These are phyloP conservation scores for Syncephalastrum racemosum DNA, from an alignment of 371 early-diverging fungal genomes.

Conservation along the genomic window DNA sequence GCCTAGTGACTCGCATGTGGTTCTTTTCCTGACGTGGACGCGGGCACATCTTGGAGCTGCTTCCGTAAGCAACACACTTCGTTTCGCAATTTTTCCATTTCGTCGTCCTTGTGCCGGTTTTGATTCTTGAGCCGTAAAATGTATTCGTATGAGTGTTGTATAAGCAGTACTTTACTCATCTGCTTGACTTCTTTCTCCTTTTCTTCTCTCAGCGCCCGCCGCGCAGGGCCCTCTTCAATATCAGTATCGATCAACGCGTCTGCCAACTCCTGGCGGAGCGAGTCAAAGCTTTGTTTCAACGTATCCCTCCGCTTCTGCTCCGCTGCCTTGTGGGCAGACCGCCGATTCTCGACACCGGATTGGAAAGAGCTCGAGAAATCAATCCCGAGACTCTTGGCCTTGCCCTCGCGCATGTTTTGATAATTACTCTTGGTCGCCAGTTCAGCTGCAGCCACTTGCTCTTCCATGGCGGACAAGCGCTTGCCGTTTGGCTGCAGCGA, in stretches of 20 bases:
- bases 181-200: conserved; percentile 54
- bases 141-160: conserved; percentile 58
- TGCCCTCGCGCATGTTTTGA: conserved; percentile 81
- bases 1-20: conserved; percentile 17
- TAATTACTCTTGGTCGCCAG: conserved; percentile 85
- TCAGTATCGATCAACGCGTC: conserved; percentile 55
- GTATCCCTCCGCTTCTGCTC: conserved; percentile 94
- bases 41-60: conserved; percentile 24
- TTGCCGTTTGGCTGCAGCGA: conserved; percentile 51
- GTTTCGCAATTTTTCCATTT: conserved; percentile 28
- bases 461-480: conserved; percentile 35
- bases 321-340: conserved; percentile 86
- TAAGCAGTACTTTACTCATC: conserved; percentile 50
- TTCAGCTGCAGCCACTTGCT: conserved; percentile 45
- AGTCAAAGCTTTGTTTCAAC: conserved; percentile 84
- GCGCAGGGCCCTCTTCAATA: conserved; percentile 10
- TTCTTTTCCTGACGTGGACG: conserved; percentile 35
- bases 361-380: conserved; percentile 69
- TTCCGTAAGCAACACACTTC: conserved; percentile 39
- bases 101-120: conserved; percentile 42
- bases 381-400: conserved; percentile 76
- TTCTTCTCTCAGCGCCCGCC: conserved; percentile 1
- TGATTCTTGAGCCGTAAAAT: conserved; percentile 55
- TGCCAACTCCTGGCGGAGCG: conserved; percentile 69
- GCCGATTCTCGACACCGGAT: conserved; percentile 72